Evolutionary conservation across 495 filamentous ascomycete genomes (phyloP).

Genomic region (Copromyces sp.): DNA sequence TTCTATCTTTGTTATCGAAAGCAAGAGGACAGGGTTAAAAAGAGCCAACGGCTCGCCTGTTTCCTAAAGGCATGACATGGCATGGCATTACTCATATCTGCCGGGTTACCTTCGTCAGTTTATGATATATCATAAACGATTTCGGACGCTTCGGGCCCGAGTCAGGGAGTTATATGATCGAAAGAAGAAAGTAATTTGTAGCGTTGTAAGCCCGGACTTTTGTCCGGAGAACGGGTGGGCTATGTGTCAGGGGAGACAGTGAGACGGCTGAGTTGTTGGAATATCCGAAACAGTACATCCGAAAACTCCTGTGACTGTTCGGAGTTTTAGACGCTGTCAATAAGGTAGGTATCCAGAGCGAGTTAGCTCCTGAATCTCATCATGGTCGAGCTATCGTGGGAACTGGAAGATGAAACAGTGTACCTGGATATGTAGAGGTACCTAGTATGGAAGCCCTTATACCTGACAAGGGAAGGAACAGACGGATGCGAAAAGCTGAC

Average conservation of each 20-base stretch:
- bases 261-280: too few species aligned
- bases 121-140: not conserved
- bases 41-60: not conserved
- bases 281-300: not conserved
- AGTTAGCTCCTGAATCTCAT: not conserved
- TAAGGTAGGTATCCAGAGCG: too few species aligned
- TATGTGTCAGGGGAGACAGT: too few species aligned
- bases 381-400: not conserved
- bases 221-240: too few species aligned
- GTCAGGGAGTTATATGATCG: not conserved
- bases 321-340: not conserved
- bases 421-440: not conserved
- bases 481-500: not conserved
- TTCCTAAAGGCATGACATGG: not conserved
- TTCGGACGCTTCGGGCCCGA: not conserved
- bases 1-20: not conserved
- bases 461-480: not conserved
- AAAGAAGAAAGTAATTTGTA: not conserved
- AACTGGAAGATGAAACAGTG: not conserved
- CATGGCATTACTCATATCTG: too few species aligned
- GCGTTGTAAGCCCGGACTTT: too few species aligned
- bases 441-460: not conserved
- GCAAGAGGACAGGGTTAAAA: not conserved
- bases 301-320: not conserved
- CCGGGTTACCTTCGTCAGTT: not conserved